Evolutionary conservation across 306 rosid species (phyloP).

Genomic region (Fragaria nilgerrensis): DNA sequence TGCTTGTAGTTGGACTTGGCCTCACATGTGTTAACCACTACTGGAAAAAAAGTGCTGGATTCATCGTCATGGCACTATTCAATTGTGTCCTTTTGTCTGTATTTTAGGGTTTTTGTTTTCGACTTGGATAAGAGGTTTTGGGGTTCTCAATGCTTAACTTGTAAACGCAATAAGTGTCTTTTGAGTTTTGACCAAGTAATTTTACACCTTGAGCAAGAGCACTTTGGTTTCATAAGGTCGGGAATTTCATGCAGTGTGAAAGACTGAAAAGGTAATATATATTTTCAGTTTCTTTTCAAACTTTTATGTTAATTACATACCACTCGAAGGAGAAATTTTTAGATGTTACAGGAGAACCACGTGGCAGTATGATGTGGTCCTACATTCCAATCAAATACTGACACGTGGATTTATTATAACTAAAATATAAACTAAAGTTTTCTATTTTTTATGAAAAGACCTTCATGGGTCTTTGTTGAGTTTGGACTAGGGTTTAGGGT

Average conservation of each 20-base stretch:
- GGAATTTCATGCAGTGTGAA: neutral
- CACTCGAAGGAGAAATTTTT: too few species aligned
- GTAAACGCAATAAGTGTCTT: neutral
- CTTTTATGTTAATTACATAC: neutral
- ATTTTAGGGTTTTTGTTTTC: neutral
- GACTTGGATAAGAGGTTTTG: neutral
- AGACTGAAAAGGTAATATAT: neutral
- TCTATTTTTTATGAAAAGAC: too few species aligned
- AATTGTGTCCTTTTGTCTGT: neutral
- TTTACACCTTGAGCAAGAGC: neutral
- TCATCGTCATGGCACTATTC: neutral
- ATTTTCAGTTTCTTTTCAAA: neutral
- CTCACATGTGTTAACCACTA: neutral
- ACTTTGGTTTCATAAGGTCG: neutral
- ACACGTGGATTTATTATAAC: too few species aligned
- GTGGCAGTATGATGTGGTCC: too few species aligned
- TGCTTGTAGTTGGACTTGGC: neutral
- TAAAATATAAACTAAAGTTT: too few species aligned
- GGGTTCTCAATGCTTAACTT: neutral
- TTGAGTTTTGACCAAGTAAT: neutral
- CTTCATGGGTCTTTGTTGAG: too few species aligned
- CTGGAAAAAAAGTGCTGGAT: neutral
- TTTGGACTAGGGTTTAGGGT: too few species aligned
- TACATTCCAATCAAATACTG: too few species aligned
- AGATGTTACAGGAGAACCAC: too few species aligned